Base-by-base conservation (phyloP, 768 basidiomycete genomes). In the Serendipita sp. region DNA sequence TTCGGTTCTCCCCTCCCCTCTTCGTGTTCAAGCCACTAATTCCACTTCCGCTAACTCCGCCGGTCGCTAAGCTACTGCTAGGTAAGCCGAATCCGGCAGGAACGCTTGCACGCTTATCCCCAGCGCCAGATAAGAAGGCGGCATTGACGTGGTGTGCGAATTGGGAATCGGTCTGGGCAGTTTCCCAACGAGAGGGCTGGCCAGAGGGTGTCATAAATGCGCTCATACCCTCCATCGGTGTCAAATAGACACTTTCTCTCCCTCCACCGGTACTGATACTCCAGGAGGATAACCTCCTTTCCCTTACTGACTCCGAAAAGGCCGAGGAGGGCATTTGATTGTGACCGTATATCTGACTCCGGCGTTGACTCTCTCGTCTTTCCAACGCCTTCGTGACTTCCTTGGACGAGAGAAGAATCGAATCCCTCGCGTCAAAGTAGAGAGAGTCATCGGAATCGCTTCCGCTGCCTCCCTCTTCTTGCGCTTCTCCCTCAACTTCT, bases 401-500 rank as follows among this genome's bases (percentile, higher is more conserved):
- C 31, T 33, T 58, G 4, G 53, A 31, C 17, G 53, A 58, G 30
- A 58, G 53, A 9, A 58, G 28, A 9, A 58, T 31, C 17, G 53
- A 58, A 24, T n/a, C 53, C 11, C 53, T 13, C 53, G 53, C 53
- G 53, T 58, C 53, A n/a, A 28, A 58, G n/a, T 58, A 58, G 24
- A 58, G 22, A 31, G 53, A 58, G 17, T 58, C 53, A n/a, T 58
- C 53, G 4, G 53, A 58, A 58, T 58, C 53, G 28, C 53, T 58
- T 50, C 20, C 45, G 11, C 28, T 28, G 5, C 45, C 45, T 20
- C n/a, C 17, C 17, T n/a, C 45, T 28, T 50, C 20, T 38, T 14
- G 7, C 17, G 7, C 45, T 20, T 28, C 20, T n/a, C 26, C 45
- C n/a, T 48, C 45, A 9, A 5, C 45, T 20, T 48, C 45, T 28